Evolutionary conservation across 345 rosid genomes (phyloP), one percentile per base, ranked within the genome.

Genomic region (Mercurialis annua): DNA sequence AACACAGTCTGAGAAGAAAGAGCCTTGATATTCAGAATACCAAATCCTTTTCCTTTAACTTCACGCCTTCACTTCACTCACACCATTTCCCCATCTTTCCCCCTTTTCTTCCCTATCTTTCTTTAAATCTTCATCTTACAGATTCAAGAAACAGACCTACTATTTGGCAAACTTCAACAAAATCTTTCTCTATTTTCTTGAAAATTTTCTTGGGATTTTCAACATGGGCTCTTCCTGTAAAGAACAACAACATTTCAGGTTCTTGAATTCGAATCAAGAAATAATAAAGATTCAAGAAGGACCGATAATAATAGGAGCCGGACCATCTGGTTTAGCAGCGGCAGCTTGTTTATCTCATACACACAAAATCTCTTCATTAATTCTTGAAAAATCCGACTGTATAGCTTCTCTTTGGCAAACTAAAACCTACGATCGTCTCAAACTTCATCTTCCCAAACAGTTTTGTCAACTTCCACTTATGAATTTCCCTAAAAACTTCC

Each of bases 261-360:
- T 57, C 11, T 40, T 27, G 58, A 58, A 67, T 11, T 40, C 20
- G 57, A 57, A 67, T 16, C 58, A 67, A 59, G 61, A 65, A 54
- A 40, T 43, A 71, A 59, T 10, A 40, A 40, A 30, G 49, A 83
- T 91, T 64, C 67, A 62, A 9, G 87, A 62, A 9, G 87, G 87
- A 9, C 89, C 99, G 29, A 79, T 94, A 66, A 85, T 94, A n/a
- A 77, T 91, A 52, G 98, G 99, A n/a, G 99, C 98, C 3, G 98
- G 99, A 6, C 96, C 99, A 0, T 91, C 98, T 27, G 99, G 98
- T 69, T 53, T 94, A 49, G 88, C 98, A 0, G 82, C 77, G 8
- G 76, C 98, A 0, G 98, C 99, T 40, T 91, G 96, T 79, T 81
- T 94, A 0, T 67, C 80, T 42, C 64, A 81, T n/a, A n/a, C n/a